Evolutionary conservation across 169 alveolate genomes (phyloP).

Genomic region (Miamiensis avidus): DNA sequence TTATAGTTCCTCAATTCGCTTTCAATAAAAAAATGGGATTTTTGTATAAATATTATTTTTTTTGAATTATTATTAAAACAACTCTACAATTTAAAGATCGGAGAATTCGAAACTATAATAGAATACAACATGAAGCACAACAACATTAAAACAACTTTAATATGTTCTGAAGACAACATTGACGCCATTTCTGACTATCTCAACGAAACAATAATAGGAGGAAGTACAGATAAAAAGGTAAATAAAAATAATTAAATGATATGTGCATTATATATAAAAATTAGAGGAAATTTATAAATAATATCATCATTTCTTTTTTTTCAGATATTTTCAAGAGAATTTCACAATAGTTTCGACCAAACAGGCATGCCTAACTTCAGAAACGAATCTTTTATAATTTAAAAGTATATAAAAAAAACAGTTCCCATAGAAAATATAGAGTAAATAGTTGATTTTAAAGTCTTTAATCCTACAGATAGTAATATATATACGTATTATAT

Average conservation of each 20-base stretch:
- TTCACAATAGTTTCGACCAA: slow-evolving; percentile 8
- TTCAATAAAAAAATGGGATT: no score
- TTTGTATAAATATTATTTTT: no score
- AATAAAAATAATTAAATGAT: no score
- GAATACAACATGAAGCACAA: no score
- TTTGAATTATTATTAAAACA: no score
- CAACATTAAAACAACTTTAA: no score
- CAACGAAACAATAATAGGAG: background rate
- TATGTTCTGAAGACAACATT: background rate
- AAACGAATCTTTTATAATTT: slow-evolving; percentile 4
- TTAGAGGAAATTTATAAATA: no score
- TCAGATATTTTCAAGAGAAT: slow-evolving; percentile 2
- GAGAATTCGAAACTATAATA: no score
- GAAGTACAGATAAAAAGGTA: background rate
- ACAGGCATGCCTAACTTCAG: slow-evolving; percentile 14
- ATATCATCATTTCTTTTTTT: no score
- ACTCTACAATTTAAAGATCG: no score
- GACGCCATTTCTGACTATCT: background rate
- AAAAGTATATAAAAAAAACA: background rate
- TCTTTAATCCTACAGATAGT: background rate
- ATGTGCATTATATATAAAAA: no score
- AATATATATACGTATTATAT: background rate
- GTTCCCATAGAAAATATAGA: background rate
- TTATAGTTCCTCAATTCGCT: background rate
- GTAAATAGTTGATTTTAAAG: slow-evolving; percentile 2